phyloP scores from a whole-genome alignment of 169 alveolate species.

The Plasmodium gaboni region DNA sequence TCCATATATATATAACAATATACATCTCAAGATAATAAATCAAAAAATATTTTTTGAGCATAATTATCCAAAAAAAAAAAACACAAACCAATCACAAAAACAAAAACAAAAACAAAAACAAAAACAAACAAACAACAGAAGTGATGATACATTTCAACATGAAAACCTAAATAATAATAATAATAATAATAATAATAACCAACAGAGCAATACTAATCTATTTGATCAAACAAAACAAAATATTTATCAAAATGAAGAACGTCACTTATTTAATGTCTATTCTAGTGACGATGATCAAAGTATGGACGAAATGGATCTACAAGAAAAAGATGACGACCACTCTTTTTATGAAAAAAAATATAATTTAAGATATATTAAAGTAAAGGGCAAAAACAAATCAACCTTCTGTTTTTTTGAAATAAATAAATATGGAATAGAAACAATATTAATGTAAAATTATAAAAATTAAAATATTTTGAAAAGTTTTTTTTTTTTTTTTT shows the following conservation, averaged over 20 bases:
- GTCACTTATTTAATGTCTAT: neutral
- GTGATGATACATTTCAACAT: neutral
- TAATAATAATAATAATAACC: neutral
- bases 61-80: conserved; percentile 19
- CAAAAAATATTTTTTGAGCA: conserved; percentile 24
- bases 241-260: neutral
- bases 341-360: conserved; percentile 36
- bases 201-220: neutral
- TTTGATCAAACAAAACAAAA: conserved; percentile 8
- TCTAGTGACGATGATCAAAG: conserved; percentile 35
- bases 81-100: neutral
- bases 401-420: conserved; percentile 56
- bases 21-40: conserved; percentile 34
- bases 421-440: conserved; percentile 43
- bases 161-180: too few relatives aligned
- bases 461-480: neutral
- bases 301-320: neutral
- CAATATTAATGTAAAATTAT: neutral
- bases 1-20: conserved; percentile 31
- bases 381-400: conserved; percentile 19
- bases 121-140: neutral
- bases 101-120: neutral
- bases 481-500: neutral
- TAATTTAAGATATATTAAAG: conserved; percentile 55
- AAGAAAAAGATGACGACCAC: conserved; percentile 6